Conservation (phyloP, 2,329 filamentous ascomycete species). For the Fusarium circinatum region DNA sequence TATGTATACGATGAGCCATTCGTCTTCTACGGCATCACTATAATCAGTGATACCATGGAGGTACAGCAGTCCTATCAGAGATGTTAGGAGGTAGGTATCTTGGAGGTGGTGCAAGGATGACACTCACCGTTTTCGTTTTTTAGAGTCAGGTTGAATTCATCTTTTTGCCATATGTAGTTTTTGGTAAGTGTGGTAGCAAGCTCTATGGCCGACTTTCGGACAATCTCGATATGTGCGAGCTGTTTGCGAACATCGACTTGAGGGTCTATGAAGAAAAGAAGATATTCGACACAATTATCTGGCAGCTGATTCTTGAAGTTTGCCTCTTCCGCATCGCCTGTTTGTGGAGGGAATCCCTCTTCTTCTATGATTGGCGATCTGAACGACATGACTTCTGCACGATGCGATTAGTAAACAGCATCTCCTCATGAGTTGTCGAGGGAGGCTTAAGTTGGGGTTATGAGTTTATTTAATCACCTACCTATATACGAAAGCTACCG, state of each 20-base stretch:
- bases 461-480: background rate
- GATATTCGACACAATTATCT: slow-evolving; percentile 89
- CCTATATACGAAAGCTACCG: slow-evolving; percentile 9
- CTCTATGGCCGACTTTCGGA: slow-evolving; percentile 75
- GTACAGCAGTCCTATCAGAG: slow-evolving; percentile 60
- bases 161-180: slow-evolving; percentile 95
- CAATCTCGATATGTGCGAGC: slow-evolving; percentile 73
- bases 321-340: background rate
- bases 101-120: slow-evolving; percentile 1
- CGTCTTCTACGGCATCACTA: slow-evolving; percentile 94
- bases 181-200: slow-evolving; percentile 74
- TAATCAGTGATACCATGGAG: slow-evolving; percentile 85
- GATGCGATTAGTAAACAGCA: background rate
- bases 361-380: slow-evolving; percentile 10
- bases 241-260: slow-evolving; percentile 63
- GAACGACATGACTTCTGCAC: slow-evolving; percentile 13
- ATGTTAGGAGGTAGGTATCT: background rate
- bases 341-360: background rate
- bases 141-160: slow-evolving; percentile 76
- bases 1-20: slow-evolving; percentile 95
- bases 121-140: slow-evolving; percentile 66
- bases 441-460: background rate
- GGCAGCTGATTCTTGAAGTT: slow-evolving; percentile 59
- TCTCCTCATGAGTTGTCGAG: background rate
- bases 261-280: slow-evolving; percentile 75